phyloP scores from a whole-genome alignment of 164 flowering plant genomes.

The Vitis cinerea region DNA sequence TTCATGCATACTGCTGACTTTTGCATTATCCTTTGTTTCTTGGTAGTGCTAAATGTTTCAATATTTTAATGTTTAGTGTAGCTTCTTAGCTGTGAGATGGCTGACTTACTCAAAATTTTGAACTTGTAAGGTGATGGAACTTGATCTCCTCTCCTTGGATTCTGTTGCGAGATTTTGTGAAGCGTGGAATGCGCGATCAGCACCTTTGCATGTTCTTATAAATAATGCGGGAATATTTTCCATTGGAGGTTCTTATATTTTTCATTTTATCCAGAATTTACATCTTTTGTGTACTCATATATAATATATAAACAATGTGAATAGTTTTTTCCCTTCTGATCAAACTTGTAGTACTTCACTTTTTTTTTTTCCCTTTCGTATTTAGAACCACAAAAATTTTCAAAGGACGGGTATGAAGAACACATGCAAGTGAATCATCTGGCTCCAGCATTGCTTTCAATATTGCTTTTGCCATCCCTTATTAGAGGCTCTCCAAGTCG shows the following conservation, averaged over 20 bases:
- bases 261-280: background rate
- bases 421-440: conserved; percentile 99
- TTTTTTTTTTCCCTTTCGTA: too few relatives aligned
- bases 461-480: conserved; percentile 90
- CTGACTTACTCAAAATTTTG: background rate
- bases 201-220: conserved; percentile 84
- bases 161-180: conserved; percentile 83
- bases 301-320: background rate
- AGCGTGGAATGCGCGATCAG: conserved; percentile 82
- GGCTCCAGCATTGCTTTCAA: conserved; percentile 90
- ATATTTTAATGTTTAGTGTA: background rate
- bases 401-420: conserved; percentile 88
- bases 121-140: conserved; percentile 73
- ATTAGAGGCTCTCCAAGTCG: conserved; percentile 93
- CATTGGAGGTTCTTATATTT: conserved; percentile 63
- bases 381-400: conserved; percentile 73
- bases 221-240: conserved; percentile 96
- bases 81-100: background rate
- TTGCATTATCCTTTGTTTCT: background rate
- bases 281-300: background rate
- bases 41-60: background rate
- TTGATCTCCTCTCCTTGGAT: conserved; percentile 90
- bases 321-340: background rate
- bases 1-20: background rate
- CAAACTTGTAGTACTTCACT: background rate